Evolutionary conservation across 352 stramenopile genomes (phyloP).

Genomic region (Phytophthora meadii): DNA sequence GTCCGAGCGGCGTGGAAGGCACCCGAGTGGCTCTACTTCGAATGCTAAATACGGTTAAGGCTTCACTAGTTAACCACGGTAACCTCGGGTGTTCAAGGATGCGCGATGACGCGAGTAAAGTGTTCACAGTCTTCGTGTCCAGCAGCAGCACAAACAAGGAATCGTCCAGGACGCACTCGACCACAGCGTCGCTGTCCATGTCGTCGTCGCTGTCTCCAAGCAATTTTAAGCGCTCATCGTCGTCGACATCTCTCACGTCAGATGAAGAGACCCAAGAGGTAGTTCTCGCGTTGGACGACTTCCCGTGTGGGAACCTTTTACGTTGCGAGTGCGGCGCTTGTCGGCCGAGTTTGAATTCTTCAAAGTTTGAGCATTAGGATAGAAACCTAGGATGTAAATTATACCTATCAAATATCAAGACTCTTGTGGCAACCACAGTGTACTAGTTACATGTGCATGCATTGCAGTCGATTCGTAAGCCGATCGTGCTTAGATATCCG

Average conservation of each 20-base stretch:
- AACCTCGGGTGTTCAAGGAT: conserved; percentile 43
- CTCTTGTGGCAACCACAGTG: background rate
- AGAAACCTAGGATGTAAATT: conserved; percentile 14
- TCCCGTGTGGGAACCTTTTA: conserved; percentile 24
- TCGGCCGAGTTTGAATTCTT: conserved; percentile 10
- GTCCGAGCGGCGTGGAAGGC: conserved; percentile 33
- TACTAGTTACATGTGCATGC: no score
- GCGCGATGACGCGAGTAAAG: conserved; percentile 35
- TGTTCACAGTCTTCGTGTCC: conserved; percentile 38
- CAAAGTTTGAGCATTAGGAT: conserved; percentile 4
- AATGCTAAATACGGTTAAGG: conserved; percentile 45
- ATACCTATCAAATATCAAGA: conserved; percentile 14
- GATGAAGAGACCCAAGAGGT: conserved; percentile 33
- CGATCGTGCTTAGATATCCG: conserved; percentile 24
- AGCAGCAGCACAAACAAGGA: conserved; percentile 14
- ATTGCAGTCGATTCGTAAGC: background rate
- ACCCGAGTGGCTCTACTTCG: conserved; percentile 35
- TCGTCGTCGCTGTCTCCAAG: conserved; percentile 25
- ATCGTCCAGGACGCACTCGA: conserved; percentile 6
- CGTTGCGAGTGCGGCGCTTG: conserved; percentile 30
- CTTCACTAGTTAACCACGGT: conserved; percentile 43
- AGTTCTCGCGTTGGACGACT: conserved; percentile 28
- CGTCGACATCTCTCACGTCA: conserved; percentile 27
- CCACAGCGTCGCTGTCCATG: conserved; percentile 13
- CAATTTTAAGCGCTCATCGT: conserved; percentile 21